phyloP scores from a whole-genome alignment of 805 yeast genomes.

The Alloascoidea hylecoeti region DNA sequence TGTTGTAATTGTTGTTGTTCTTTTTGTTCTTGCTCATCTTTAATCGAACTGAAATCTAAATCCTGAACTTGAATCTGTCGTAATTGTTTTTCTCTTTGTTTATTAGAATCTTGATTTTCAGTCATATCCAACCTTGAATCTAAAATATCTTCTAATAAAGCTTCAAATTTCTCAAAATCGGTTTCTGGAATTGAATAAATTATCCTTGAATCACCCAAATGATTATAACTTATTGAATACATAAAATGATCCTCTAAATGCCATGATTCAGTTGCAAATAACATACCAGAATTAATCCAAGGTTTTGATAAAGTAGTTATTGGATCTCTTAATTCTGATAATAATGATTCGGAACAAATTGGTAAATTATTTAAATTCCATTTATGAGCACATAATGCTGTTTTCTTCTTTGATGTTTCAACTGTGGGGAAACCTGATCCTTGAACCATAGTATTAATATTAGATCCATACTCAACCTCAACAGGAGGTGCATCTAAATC shows the following conservation, averaged over 20 bases:
- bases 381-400: conserved; percentile 11
- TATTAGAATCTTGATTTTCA: too few relatives aligned
- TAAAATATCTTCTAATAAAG: conserved; percentile 21
- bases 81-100: not conserved
- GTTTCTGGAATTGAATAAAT: conserved; percentile 77
- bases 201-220: conserved; percentile 65
- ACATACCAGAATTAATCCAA: conserved; percentile 75
- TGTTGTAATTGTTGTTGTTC: not conserved
- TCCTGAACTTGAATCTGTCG: too few relatives aligned
- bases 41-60: too few relatives aligned
- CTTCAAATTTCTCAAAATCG: conserved; percentile 35
- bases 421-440: conserved; percentile 65
- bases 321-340: conserved; percentile 45
- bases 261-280: conserved; percentile 81
- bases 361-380: conserved; percentile 72
- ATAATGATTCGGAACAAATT: conserved; percentile 50
- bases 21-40: not conserved
- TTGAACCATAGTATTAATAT: conserved; percentile 50
- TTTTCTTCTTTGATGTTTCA: conserved; percentile 24
- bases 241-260: conserved; percentile 84
- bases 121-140: not conserved
- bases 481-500: conserved; percentile 20
- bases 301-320: conserved; percentile 83
- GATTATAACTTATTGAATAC: conserved; percentile 70
- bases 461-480: conserved; percentile 74